A percentile compares a stretch with the other conserved stretches of the same genome.
Evolutionary conservation across 2,329 filamentous ascomycete species (phyloP).

Genomic region (Elsinoe arachidis): DNA sequence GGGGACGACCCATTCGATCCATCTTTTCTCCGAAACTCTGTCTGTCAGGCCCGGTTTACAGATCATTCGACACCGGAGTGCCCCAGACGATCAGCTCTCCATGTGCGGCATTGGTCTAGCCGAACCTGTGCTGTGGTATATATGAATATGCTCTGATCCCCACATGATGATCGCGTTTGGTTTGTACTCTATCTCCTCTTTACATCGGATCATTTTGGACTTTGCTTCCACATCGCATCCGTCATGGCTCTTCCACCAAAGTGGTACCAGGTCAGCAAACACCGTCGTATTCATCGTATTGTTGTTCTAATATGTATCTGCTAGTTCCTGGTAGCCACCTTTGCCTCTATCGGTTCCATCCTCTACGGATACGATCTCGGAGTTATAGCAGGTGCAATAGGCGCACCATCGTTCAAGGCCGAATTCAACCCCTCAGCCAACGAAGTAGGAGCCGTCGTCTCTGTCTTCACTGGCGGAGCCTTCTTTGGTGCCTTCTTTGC

Average conservation of each 20-base stretch:
- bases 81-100: neutral
- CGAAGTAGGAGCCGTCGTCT: slow-evolving; percentile 57
- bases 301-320: slow-evolving; percentile 17
- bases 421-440: slow-evolving; percentile 33
- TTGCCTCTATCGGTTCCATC: slow-evolving; percentile 51
- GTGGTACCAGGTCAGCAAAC: slow-evolving; percentile 44
- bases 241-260: slow-evolving; percentile 48
- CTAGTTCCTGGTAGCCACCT: slow-evolving; percentile 50
- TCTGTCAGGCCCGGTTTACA: neutral
- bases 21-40: slow-evolving; percentile 8
- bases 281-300: neutral
- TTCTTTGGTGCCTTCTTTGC: slow-evolving; percentile 61
- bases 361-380: slow-evolving; percentile 53
- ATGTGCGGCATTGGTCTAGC: neutral
- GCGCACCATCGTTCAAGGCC: slow-evolving; percentile 33
- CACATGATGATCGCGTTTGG: neutral
- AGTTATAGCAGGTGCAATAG: slow-evolving; percentile 51
- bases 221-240: neutral
- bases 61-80: neutral
- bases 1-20: neutral
- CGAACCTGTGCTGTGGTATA: slow-evolving; percentile 1
- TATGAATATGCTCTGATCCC: neutral
- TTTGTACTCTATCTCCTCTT: neutral
- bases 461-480: slow-evolving; percentile 67
- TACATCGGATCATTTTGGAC: neutral